Evolutionary conservation across 176 grass and related monocot species (phyloP).

Genomic region (Lolium perenne): DNA sequence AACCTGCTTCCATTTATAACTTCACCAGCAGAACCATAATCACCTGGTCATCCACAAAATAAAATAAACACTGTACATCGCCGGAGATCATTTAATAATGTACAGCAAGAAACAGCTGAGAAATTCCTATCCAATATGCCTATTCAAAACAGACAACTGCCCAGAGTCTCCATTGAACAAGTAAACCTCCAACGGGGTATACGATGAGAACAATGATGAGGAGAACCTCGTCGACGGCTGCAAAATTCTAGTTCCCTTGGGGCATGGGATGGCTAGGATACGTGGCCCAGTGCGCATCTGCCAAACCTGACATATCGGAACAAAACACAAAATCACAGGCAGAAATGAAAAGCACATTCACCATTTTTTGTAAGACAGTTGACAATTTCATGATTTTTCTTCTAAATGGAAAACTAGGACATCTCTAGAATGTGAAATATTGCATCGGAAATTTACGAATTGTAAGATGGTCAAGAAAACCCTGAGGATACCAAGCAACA

Average conservation of each 20-base stretch:
- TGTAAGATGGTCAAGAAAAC: constrained; percentile 24
- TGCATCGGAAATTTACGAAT: background rate
- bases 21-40: constrained; percentile 10
- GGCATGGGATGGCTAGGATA: constrained; percentile 76
- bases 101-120: background rate
- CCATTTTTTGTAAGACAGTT: background rate
- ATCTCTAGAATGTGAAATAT: background rate
- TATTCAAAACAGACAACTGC: constrained; percentile 84
- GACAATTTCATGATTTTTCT: background rate
- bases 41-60: background rate
- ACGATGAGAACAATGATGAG: constrained; percentile 28
- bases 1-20: constrained; percentile 3
- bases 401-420: background rate
- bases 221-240: constrained; percentile 75
- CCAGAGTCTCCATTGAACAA: constrained; percentile 92
- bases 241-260: constrained; percentile 87
- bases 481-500: background rate
- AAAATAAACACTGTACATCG: constrained; percentile 42
- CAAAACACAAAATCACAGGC: background rate
- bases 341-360: background rate
- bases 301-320: constrained; percentile 67
- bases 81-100: background rate
- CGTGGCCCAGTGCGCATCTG: constrained; percentile 93
- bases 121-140: constrained; percentile 58
- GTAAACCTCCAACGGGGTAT: constrained; percentile 84